Conservation (phyloP, 2,329 filamentous ascomycete species). For the Incumbomyces lentus region DNA sequence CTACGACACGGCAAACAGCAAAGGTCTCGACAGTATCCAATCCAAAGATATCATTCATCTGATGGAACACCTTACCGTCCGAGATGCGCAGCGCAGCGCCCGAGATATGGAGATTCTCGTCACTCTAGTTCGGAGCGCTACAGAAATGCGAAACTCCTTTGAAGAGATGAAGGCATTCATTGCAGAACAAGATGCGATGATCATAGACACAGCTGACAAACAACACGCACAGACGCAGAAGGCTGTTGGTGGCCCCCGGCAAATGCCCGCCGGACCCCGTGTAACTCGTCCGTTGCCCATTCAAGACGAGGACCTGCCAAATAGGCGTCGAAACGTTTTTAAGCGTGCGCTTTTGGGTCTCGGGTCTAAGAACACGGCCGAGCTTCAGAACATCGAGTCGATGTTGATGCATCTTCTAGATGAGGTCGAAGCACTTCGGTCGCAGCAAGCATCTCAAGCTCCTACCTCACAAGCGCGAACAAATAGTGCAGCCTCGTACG, state of each 20-base stretch:
- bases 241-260: slow-evolving; percentile 74
- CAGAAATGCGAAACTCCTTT: slow-evolving; percentile 95
- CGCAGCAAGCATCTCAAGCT: slow-evolving; percentile 33
- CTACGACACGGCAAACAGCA: slow-evolving; percentile 80
- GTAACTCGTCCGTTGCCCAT: slow-evolving; percentile 38
- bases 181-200: slow-evolving; percentile 76
- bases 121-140: slow-evolving; percentile 81
- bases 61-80: slow-evolving; percentile 97
- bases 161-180: slow-evolving; percentile 91
- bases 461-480: slow-evolving; percentile 19
- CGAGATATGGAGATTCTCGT: slow-evolving; percentile 94
- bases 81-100: slow-evolving; percentile 90
- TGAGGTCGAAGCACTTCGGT: slow-evolving; percentile 78
- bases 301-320: slow-evolving; percentile 46
- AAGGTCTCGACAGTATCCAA: slow-evolving; percentile 81
- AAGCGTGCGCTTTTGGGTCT: slow-evolving; percentile 85
- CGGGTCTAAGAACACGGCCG: slow-evolving; percentile 75
- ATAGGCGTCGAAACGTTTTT: slow-evolving; percentile 89
- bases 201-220: slow-evolving; percentile 77
- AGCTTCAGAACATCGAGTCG: slow-evolving; percentile 77
- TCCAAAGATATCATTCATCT: slow-evolving; percentile 93
- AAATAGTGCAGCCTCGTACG: slow-evolving; percentile 55
- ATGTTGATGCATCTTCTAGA: slow-evolving; percentile 86
- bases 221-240: slow-evolving; percentile 81
- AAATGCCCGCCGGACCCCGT: slow-evolving; percentile 54